Conservation (phyloP, 352 stramenopile species). For the Albugo laibachii region DNA sequence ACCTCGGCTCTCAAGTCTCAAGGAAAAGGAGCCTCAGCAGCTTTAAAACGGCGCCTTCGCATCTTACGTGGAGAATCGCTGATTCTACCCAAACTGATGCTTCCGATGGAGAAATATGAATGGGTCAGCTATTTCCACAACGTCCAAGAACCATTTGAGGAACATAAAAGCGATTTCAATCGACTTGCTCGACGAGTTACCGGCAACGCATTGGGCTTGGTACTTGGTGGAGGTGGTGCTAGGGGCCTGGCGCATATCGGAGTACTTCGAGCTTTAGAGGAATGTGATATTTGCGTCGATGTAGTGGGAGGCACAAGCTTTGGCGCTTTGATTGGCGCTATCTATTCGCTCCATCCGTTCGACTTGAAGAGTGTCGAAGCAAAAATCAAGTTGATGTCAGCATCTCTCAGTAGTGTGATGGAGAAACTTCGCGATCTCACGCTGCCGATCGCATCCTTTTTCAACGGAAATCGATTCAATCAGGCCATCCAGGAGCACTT, state of each 20-base stretch:
- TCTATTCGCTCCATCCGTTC: conserved; percentile 63
- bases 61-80: conserved; percentile 26
- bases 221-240: conserved; percentile 86
- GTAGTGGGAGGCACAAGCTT: conserved; percentile 86
- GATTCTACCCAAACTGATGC: conserved; percentile 40
- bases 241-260: conserved; percentile 87
- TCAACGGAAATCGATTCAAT: conserved; percentile 76
- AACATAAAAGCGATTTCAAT: conserved; percentile 53
- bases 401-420: conserved; percentile 39
- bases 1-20: conserved; percentile 2
- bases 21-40: background rate
- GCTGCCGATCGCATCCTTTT: conserved; percentile 77
- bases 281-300: conserved; percentile 85
- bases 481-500: conserved; percentile 45
- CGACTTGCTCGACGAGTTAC: conserved; percentile 82
- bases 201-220: conserved; percentile 82
- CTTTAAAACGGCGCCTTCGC: conserved; percentile 14
- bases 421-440: conserved; percentile 74
- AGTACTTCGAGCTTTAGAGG: conserved; percentile 82
- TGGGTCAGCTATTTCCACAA: conserved; percentile 78
- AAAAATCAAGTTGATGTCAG: conserved; percentile 35
- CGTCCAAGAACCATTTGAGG: conserved; percentile 55
- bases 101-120: conserved; percentile 70
- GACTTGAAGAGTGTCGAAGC: conserved; percentile 30
- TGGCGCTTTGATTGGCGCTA: conserved; percentile 64